A percentile compares a stretch with the other conserved stretches of the same genome.
phyloP scores from a whole-genome alignment of 306 rosid genomes.

The Quercus bicolor region DNA sequence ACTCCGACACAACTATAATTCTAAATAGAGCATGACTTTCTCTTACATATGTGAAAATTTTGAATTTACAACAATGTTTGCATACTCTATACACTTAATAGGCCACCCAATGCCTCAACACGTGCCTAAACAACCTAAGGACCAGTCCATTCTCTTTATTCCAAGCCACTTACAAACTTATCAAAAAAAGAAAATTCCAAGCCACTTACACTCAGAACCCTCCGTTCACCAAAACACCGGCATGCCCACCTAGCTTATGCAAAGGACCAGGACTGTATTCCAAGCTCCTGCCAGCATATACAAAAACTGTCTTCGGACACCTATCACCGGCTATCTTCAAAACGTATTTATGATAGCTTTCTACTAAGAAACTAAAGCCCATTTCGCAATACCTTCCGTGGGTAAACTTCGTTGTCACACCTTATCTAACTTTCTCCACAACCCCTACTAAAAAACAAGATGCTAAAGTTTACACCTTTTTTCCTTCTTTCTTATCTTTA shows the following conservation, averaged over 20 bases:
- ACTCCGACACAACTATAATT: background rate
- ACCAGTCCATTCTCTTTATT: background rate
- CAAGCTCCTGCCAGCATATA: background rate
- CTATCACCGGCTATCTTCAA: no score
- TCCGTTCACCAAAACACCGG: background rate
- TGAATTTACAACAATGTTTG: background rate
- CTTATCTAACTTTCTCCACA: background rate
- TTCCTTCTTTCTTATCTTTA: background rate
- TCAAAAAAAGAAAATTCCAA: no score
- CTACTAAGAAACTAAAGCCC: background rate
- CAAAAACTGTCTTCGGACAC: background rate
- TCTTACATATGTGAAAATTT: background rate
- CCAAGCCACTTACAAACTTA: background rate
- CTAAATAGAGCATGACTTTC: background rate
- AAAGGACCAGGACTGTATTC: background rate
- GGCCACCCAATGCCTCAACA: background rate
- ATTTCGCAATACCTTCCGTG: background rate
- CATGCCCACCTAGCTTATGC: background rate
- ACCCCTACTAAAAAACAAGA: background rate
- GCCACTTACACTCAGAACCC: background rate
- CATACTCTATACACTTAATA: background rate
- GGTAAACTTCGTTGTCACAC: background rate
- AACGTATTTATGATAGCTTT: background rate
- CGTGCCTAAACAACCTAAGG: background rate
- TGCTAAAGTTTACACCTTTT: background rate